Base-by-base conservation (phyloP, 2,329 filamentous ascomycete species). In the Aspergillus ochraceoroseus region DNA sequence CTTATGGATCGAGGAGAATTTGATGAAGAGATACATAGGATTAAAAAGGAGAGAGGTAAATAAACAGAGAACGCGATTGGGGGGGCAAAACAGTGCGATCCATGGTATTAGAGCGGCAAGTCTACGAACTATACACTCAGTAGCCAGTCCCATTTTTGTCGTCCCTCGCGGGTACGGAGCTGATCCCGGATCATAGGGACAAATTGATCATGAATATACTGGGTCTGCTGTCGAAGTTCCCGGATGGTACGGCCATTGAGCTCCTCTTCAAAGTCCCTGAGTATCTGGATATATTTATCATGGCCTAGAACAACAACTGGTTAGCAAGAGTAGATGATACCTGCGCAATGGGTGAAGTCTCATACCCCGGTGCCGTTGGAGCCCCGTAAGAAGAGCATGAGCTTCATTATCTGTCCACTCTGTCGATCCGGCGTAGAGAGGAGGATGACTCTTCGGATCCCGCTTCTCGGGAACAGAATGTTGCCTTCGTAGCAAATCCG, bases 201-300 rank as follows among this genome's bases (percentile, higher is more conserved):
- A 5, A 35, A 39, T 9, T 26, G 26, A 15, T 48, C 32, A 32
- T 42, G 38, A 9, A 54, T 18, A 18, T 47, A 29, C 25, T 32
- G 35, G 14, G 52, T 47, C 28, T 59, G 46, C 4, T 38, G 33
- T n/a, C 50, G 53, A 1, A 54, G 36, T 22, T 54, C 49, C 3
- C 27, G 20, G 18, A 47, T 28, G 7, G 45, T 50, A n/a, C 52
- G 52, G 12, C 43, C 39, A 3, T 31, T 31, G 4, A 55, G 41
- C 22, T 34, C 27, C 9, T 42, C 20, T 15, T 36, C 20, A 34
- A 37, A 58, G 19, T 40, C 37, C 7, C 46, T 30, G 3, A 56
- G 28, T 15, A 62, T 61, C n/a, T 40, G 43, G 32, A 46, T 17
- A 31, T 59, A 63, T 20, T 58, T 58, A 13, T 53, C 44, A 2